Base-by-base conservation (phyloP, 1,139 yeast genomes). In the Taiozyma sp. region DNA sequence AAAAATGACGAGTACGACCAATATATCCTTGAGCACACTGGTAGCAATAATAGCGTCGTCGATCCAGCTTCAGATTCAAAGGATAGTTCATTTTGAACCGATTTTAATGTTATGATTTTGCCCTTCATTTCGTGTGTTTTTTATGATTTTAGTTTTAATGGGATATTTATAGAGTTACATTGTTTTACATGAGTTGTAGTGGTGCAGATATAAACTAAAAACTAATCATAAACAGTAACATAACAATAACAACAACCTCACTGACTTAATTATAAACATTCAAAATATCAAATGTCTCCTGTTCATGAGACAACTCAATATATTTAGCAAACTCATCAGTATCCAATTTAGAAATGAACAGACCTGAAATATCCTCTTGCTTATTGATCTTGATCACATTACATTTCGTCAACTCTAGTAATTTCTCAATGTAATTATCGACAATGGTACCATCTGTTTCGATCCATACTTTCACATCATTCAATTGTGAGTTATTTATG, bases 81-180 rank as follows among this genome's bases (percentile, higher is more conserved):
- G 12, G 13, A 38, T 10, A 38, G 41, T 22, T 14, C 5, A 9
- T 38, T 38, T 22, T 38, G 19, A 38, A 16, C 8, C 16, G 75
- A 4, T 50, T 44, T 22, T 49, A 48, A 24, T 24, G 27, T 24
- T 24, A 24, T 24, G 27, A 24, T 24, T 24, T 54, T 75, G 79
- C 1, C 74, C 75, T 16, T 67, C 19, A 32, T 32, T 32, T 32
- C 36, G 8, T 32, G 16, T 32, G 27, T 4, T 5, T 24, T 24
- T 24, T 32, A 7, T 32, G 16, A 14, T 32, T 7, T 30, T 10
- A 13, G 3, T 32, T 14, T 32, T 32, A 32, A 32, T 32, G 16
- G 7, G 7, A 14, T 32, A n/a, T 14, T 13, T 32, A 30, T 30
- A 30, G 34, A 28, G 12, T 28, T 28, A 7, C 4, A 10, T 28